phyloP scores from a whole-genome alignment of 208 protist genomes.

The Strigomonas culicis region DNA sequence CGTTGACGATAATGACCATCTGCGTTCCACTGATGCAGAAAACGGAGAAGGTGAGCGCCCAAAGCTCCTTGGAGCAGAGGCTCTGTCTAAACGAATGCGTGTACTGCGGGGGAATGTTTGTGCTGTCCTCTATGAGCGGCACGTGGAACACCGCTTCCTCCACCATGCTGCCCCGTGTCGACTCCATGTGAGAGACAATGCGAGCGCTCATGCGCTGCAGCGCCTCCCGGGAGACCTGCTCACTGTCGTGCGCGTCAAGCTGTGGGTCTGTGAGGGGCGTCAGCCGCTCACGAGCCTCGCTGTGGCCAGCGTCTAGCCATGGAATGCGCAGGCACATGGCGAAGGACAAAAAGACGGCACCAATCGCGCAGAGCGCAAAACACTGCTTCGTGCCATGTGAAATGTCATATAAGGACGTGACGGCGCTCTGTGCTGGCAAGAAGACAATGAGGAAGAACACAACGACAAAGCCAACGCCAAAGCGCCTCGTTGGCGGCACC shows the following conservation, averaged over 20 bases:
- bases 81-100: constrained; percentile 55
- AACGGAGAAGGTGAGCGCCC: constrained; percentile 49
- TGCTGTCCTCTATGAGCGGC: constrained; percentile 25
- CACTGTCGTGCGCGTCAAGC: constrained; percentile 9
- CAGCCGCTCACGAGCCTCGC: constrained; percentile 19
- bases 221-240: neutral
- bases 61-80: constrained; percentile 40
- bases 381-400: constrained; percentile 17
- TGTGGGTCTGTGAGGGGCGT: neutral
- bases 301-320: constrained; percentile 39
- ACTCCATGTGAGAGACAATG: constrained; percentile 17
- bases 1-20: constrained; percentile 66
- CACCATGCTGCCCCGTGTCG: constrained; percentile 30
- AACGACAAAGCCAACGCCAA: constrained; percentile 53
- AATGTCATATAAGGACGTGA: constrained; percentile 37
- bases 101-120: constrained; percentile 71
- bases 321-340: constrained; percentile 53
- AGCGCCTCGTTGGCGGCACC: constrained; percentile 59
- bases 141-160: constrained; percentile 27
- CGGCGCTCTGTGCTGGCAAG: constrained; percentile 50
- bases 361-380: constrained; percentile 44
- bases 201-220: constrained; percentile 28
- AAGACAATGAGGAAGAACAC: constrained; percentile 58
- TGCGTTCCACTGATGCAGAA: constrained; percentile 57
- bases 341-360: constrained; percentile 23